These are phyloP conservation scores for Ophiostoma sp. DNA, from an alignment of 2,329 filamentous ascomycete species.

Conservation along the genomic window DNA sequence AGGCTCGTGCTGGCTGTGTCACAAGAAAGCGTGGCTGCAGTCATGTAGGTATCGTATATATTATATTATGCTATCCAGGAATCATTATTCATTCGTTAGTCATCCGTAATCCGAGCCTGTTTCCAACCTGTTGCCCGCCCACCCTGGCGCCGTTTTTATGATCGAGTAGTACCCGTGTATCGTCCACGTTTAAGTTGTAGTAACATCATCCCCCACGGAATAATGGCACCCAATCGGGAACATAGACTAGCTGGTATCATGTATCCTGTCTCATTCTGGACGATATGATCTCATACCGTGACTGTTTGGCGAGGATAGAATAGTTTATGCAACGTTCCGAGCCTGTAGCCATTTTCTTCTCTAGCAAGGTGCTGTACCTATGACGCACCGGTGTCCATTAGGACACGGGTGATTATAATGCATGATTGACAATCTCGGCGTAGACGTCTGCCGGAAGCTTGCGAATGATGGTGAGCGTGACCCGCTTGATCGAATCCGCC, in stretches of 20 bases:
- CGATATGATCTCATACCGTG: not conserved
- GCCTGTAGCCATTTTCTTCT: not conserved
- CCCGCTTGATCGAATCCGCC: constrained; percentile 74
- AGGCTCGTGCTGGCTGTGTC: not conserved
- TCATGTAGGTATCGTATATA: not conserved
- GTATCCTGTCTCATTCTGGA: not conserved
- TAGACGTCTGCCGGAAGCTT: constrained; percentile 91
- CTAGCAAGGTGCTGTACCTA: not conserved
- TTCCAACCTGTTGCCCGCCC: too few relatives aligned
- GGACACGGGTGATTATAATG: constrained; percentile 48
- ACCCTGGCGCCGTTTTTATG: not conserved
- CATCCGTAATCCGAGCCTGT: not conserved
- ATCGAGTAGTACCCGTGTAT: not conserved
- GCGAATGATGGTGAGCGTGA: constrained; percentile 78
- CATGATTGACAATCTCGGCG: constrained; percentile 81
- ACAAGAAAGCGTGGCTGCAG: not conserved
- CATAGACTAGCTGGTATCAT: not conserved
- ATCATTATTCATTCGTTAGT: constrained; percentile 12
- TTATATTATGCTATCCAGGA: constrained; percentile 12
- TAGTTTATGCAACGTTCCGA: too few relatives aligned
- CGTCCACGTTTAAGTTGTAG: not conserved
- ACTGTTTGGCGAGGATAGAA: too few relatives aligned
- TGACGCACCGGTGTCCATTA: too few relatives aligned
- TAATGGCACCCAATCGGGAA: not conserved
- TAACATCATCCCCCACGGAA: not conserved